Percentiles rank a stretch among this genome's conserved stretches.
Conservation (phyloP, 805 yeast genomes). For the Wickerhamomyces mucosus region DNA sequence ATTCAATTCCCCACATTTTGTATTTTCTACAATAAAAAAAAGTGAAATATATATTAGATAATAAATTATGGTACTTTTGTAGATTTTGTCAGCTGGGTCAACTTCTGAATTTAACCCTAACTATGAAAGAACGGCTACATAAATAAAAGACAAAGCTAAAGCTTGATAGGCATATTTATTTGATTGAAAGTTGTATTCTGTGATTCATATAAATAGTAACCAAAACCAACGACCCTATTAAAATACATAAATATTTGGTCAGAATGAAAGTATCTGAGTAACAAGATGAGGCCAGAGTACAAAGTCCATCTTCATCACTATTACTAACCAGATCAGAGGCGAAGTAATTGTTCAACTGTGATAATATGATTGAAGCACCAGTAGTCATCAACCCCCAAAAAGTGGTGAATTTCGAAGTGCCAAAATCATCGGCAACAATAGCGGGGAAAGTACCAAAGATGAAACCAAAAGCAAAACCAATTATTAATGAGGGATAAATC, state of each 20-base stretch:
- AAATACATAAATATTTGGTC: slow-evolving; percentile 13
- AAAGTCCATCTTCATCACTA: slow-evolving; percentile 32
- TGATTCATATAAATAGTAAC: too few relatives aligned
- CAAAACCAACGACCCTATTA: not conserved
- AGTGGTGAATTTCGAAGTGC: slow-evolving; percentile 58
- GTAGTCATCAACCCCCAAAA: slow-evolving; percentile 71
- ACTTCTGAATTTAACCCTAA: too few relatives aligned
- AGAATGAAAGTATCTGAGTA: slow-evolving; percentile 34
- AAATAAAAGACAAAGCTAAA: too few relatives aligned
- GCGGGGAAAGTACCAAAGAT: slow-evolving; percentile 71
- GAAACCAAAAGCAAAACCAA: slow-evolving; percentile 63
- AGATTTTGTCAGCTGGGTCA: too few relatives aligned
- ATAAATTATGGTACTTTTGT: too few relatives aligned
- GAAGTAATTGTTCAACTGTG: slow-evolving; percentile 42
- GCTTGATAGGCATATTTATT: too few relatives aligned
- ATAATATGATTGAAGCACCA: slow-evolving; percentile 53
- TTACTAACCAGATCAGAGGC: slow-evolving; percentile 43
- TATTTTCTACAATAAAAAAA: too few relatives aligned
- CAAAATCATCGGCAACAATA: slow-evolving; percentile 62
- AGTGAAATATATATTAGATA: too few relatives aligned
- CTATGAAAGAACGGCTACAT: too few relatives aligned
- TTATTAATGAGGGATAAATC: slow-evolving; percentile 39
- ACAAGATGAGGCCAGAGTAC: slow-evolving; percentile 35
- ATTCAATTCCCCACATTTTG: too few relatives aligned
- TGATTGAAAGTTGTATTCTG: too few relatives aligned